Evolutionary conservation across 345 rosid genomes (phyloP).

Genomic region (Erysimum cheiranthoides): DNA sequence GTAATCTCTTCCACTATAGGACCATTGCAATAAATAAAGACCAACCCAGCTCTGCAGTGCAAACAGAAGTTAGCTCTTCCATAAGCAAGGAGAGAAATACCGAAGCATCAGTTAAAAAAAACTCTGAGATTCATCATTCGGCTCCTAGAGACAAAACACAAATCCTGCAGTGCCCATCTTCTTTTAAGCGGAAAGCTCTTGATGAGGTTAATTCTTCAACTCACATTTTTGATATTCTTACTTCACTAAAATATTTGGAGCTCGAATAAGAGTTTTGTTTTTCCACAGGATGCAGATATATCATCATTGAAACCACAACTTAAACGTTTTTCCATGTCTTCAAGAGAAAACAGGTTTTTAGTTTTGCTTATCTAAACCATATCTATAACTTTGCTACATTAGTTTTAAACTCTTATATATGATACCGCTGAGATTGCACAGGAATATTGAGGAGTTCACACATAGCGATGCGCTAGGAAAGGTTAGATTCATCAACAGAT

Average conservation of each 20-base stretch:
- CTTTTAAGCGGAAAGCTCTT: slow-evolving; percentile 71
- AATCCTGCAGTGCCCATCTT: slow-evolving; percentile 44
- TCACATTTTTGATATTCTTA: slow-evolving; percentile 6
- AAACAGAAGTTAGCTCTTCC: slow-evolving; percentile 42
- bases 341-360: slow-evolving; percentile 66
- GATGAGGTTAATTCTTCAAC: slow-evolving; percentile 53
- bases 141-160: slow-evolving; percentile 47
- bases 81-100: slow-evolving; percentile 46
- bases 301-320: slow-evolving; percentile 52
- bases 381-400: slow-evolving; percentile 3
- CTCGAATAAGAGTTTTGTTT: not conserved
- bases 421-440: slow-evolving; percentile 28
- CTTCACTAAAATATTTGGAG: slow-evolving; percentile 4
- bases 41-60: slow-evolving; percentile 44
- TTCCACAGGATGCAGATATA: slow-evolving; percentile 57
- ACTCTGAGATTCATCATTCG: slow-evolving; percentile 41
- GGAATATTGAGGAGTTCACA: slow-evolving; percentile 35
- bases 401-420: not conserved
- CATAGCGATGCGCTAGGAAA: slow-evolving; percentile 39
- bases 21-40: slow-evolving; percentile 46
- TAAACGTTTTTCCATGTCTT: slow-evolving; percentile 66
- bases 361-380: slow-evolving; percentile 10
- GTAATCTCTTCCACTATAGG: slow-evolving; percentile 51
- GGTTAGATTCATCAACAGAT: slow-evolving; percentile 47
- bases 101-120: slow-evolving; percentile 41